These are phyloP conservation scores for Ustilago loliicola DNA, from an alignment of 1,284 basidiomycete genomes.

Conservation along the genomic window DNA sequence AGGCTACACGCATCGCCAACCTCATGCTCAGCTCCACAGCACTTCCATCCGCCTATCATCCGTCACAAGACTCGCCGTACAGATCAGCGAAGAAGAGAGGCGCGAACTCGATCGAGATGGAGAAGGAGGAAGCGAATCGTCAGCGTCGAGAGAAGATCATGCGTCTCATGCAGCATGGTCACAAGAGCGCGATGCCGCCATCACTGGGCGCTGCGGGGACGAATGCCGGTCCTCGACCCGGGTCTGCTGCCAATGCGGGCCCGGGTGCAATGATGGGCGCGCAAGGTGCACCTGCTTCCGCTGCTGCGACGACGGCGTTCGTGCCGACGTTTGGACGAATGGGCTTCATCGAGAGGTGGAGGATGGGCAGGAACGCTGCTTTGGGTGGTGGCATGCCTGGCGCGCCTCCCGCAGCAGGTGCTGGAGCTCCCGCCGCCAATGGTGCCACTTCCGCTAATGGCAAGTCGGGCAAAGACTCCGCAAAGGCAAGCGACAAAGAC, in stretches of 20 bases:
- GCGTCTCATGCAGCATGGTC: slow-evolving; percentile 64
- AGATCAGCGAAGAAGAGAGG: slow-evolving; percentile 45
- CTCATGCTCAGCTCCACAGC: slow-evolving; percentile 65
- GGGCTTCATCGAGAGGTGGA: slow-evolving; percentile 62
- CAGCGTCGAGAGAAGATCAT: slow-evolving; percentile 63
- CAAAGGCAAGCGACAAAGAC: slow-evolving; percentile 49
- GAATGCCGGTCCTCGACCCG: neutral
- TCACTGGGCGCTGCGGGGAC: neutral
- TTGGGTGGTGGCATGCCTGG: slow-evolving; percentile 17
- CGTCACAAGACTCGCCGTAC: slow-evolving; percentile 46
- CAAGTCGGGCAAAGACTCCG: slow-evolving; percentile 41
- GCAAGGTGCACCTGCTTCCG: slow-evolving; percentile 1
- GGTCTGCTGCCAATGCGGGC: neutral
- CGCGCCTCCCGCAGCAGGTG: slow-evolving; percentile 11
- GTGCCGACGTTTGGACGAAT: slow-evolving; percentile 61
- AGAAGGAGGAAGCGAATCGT: slow-evolving; percentile 53
- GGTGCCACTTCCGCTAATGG: slow-evolving; percentile 19
- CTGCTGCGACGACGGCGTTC: slow-evolving; percentile 38
- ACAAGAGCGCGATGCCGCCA: slow-evolving; percentile 19
- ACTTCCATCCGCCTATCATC: slow-evolving; percentile 46
- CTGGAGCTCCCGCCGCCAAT: slow-evolving; percentile 17
- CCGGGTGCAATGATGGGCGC: slow-evolving; percentile 1
- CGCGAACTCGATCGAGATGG: slow-evolving; percentile 62
- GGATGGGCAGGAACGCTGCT: slow-evolving; percentile 56
- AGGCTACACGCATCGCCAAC: slow-evolving; percentile 66